These are phyloP conservation scores for Acanthamoeba castellanii DNA, from an alignment of 208 protist genomes.

Conservation along the genomic window DNA sequence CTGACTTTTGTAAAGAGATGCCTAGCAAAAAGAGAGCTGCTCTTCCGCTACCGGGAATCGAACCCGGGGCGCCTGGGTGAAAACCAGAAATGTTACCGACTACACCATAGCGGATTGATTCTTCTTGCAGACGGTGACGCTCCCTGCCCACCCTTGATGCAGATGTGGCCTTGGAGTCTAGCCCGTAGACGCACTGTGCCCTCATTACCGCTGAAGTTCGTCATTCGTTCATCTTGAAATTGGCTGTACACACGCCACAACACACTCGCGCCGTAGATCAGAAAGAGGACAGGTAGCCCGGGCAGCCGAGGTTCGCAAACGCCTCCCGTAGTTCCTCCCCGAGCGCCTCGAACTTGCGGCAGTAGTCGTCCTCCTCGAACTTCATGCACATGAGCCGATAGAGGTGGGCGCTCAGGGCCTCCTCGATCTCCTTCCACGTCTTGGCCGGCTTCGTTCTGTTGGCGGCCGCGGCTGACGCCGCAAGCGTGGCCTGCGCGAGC, in stretches of 20 bases:
- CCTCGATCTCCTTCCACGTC: not conserved
- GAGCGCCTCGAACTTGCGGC: not conserved
- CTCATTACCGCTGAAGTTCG: no score
- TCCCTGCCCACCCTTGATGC: no score
- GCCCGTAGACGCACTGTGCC: no score
- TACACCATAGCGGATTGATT: slow-evolving; percentile 79
- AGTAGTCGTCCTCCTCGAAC: not conserved
- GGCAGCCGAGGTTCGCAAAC: not conserved
- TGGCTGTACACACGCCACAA: no score
- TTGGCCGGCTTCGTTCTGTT: no score
- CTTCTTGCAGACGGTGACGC: no score
- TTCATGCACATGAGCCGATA: not conserved
- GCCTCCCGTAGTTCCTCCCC: not conserved
- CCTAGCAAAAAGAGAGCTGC: not conserved
- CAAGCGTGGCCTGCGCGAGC: slow-evolving; percentile 89
- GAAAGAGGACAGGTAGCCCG: no score
- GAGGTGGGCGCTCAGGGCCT: not conserved
- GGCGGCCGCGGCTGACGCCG: slow-evolving; percentile 83
- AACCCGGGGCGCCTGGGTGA: slow-evolving; percentile 77
- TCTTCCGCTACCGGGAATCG: slow-evolving; percentile 77
- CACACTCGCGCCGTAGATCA: no score
- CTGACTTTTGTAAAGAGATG: no score
- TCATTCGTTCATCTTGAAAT: no score
- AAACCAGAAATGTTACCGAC: slow-evolving; percentile 77
- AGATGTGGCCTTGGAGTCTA: no score